Evolutionary conservation across 345 rosid genomes (phyloP).

Genomic region (Eucalyptus grandis): DNA sequence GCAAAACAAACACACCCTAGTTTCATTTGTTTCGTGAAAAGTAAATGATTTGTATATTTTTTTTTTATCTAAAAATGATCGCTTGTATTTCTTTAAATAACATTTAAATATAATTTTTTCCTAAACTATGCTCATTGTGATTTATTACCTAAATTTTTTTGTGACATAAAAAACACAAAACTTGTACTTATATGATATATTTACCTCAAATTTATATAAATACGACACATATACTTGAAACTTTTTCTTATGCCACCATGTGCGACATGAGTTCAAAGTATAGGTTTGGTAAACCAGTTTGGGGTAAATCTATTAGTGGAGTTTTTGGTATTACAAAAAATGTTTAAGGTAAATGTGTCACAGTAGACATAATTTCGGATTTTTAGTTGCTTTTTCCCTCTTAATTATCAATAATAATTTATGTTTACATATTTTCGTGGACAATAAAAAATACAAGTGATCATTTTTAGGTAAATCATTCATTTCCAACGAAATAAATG

Average conservation of each 20-base stretch:
- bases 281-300: background rate
- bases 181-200: too few species aligned
- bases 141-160: too few species aligned
- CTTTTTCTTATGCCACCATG: too few species aligned
- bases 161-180: background rate
- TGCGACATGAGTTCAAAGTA: too few species aligned
- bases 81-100: background rate
- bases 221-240: too few species aligned
- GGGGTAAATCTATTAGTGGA: background rate
- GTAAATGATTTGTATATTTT: background rate
- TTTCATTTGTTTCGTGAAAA: background rate
- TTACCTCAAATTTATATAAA: too few species aligned
- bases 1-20: too few species aligned
- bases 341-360: background rate
- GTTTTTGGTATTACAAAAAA: too few species aligned
- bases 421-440: background rate
- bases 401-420: background rate
- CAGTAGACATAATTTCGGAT: rapidly evolving
- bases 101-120: background rate
- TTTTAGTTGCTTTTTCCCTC: background rate
- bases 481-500: background rate
- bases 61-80: too few species aligned
- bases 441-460: background rate
- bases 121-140: background rate
- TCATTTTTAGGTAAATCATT: background rate